A percentile compares a stretch with the other conserved stretches of the same genome.
Evolutionary conservation across 2,329 filamentous ascomycete genomes (phyloP).

Genomic region (Delphinella strobiligena): DNA sequence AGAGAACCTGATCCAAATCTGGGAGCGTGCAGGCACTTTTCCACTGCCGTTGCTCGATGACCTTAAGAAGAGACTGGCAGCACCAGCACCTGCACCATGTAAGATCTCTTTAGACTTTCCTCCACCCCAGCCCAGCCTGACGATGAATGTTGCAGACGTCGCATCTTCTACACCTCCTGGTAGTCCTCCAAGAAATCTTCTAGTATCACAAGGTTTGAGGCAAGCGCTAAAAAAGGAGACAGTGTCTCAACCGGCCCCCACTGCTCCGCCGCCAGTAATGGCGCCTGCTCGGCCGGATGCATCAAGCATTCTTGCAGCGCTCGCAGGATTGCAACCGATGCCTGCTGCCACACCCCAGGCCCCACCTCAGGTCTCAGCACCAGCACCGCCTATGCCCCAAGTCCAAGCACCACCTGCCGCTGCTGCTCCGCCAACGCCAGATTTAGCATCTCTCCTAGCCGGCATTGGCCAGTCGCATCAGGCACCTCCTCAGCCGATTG

Average conservation of each 20-base stretch:
- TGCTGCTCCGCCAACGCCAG: neutral
- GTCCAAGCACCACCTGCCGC: neutral
- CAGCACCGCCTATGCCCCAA: neutral
- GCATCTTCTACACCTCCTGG: constrained; percentile 17
- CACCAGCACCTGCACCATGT: constrained; percentile 35
- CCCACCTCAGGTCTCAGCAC: constrained; percentile 4
- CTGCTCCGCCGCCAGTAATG: constrained; percentile 10
- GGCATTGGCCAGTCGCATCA: constrained; percentile 10
- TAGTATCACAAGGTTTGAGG: constrained; percentile 12
- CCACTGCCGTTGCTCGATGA: constrained; percentile 64
- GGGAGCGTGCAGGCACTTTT: constrained; percentile 92
- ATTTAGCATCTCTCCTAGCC: constrained; percentile 10
- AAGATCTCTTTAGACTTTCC: neutral
- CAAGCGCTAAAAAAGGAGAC: neutral
- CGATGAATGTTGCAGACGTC: constrained; percentile 9
- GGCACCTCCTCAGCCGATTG: constrained; percentile 6
- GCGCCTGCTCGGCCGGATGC: constrained; percentile 17
- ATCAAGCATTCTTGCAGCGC: constrained; percentile 22
- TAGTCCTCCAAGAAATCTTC: constrained; percentile 18
- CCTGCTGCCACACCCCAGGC: constrained; percentile 5
- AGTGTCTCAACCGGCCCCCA: neutral
- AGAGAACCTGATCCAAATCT: constrained; percentile 89
- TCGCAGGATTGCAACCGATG: constrained; percentile 17
- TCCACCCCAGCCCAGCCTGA: neutral
- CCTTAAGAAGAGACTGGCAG: constrained; percentile 70